Conservation (phyloP, 2,329 filamentous ascomycete genomes). For the Endothia cerciana region DNA sequence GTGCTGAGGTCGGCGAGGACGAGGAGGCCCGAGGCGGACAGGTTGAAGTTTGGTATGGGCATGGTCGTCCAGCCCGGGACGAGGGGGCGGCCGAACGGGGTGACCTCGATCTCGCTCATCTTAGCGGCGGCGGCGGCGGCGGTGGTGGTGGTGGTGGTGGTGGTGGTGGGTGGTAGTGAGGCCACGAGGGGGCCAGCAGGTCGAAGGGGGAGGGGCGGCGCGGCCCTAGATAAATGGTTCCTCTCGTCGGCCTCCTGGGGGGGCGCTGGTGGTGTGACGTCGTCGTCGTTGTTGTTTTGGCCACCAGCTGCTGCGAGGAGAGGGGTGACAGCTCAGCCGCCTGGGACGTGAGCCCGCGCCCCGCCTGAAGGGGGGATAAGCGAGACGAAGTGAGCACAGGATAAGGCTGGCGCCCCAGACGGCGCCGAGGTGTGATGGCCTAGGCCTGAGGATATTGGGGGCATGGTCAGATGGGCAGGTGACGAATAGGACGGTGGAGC, state of each 20-base stretch:
- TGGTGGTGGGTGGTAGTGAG: background rate
- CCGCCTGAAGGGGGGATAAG: background rate
- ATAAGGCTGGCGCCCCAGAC: background rate
- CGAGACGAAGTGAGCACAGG: background rate
- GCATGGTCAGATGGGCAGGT: conserved; percentile 4
- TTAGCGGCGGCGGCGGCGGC: conserved; percentile 1
- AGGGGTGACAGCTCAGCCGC: background rate
- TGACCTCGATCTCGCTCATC: background rate
- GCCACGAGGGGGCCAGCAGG: background rate
- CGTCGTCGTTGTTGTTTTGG: too few relatives aligned
- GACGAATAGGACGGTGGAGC: conserved; percentile 17
- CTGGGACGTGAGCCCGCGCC: background rate
- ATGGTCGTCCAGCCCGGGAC: conserved; percentile 44
- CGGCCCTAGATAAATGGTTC: too few relatives aligned
- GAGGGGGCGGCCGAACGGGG: conserved; percentile 1
- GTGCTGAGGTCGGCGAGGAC: conserved; percentile 63
- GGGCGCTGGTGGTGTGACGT: conserved; percentile 4
- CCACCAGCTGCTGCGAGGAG: background rate
- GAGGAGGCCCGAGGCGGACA: conserved; percentile 28
- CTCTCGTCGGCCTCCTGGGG: too few relatives aligned
- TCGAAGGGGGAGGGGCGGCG: too few relatives aligned
- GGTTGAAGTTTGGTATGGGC: conserved; percentile 45
- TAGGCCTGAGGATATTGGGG: background rate
- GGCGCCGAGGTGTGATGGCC: conserved; percentile 8
- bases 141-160: background rate